Conservation (phyloP, 257 asterid species). For the Ilex aquifolium region DNA sequence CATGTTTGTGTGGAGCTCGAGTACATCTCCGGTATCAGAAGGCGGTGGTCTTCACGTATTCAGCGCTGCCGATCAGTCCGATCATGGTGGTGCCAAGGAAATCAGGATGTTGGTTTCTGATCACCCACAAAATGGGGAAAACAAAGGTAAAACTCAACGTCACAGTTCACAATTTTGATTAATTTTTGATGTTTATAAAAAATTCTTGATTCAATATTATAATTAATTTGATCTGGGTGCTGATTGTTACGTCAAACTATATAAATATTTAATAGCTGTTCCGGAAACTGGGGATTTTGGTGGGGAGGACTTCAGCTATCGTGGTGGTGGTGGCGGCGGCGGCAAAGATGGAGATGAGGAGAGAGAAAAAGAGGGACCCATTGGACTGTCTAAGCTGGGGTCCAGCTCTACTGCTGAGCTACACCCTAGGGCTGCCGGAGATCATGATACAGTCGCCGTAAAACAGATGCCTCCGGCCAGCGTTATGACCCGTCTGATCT, state of each 20-base stretch:
- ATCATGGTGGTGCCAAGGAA: slow-evolving; percentile 89
- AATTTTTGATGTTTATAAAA: background rate
- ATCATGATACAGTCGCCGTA: slow-evolving; percentile 32
- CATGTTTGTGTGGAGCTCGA: slow-evolving; percentile 98
- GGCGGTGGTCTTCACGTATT: slow-evolving; percentile 37
- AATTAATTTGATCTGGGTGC: too few relatives aligned
- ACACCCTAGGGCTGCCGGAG: slow-evolving; percentile 38
- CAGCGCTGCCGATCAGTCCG: slow-evolving; percentile 69
- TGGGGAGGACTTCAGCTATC: slow-evolving; percentile 65
- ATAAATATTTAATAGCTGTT: slow-evolving; percentile 20
- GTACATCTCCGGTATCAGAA: slow-evolving; percentile 94
- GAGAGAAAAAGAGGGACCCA: slow-evolving; percentile 47
- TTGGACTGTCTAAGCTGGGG: slow-evolving; percentile 53
- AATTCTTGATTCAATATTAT: too few relatives aligned
- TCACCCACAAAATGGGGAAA: slow-evolving; percentile 75
- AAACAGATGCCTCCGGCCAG: slow-evolving; percentile 97
- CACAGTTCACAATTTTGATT: too few relatives aligned
- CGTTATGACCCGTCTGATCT: slow-evolving; percentile 91
- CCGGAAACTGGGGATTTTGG: slow-evolving; percentile 51
- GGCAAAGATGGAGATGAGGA: slow-evolving; percentile 52
- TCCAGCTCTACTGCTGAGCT: slow-evolving; percentile 42
- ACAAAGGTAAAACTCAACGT: slow-evolving; percentile 42
- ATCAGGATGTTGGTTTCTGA: slow-evolving; percentile 78
- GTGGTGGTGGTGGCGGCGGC: slow-evolving; percentile 57
- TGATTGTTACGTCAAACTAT: too few relatives aligned